Evolutionary conservation across 495 filamentous ascomycete species (phyloP).

Genomic region (Copromyces sp.): DNA sequence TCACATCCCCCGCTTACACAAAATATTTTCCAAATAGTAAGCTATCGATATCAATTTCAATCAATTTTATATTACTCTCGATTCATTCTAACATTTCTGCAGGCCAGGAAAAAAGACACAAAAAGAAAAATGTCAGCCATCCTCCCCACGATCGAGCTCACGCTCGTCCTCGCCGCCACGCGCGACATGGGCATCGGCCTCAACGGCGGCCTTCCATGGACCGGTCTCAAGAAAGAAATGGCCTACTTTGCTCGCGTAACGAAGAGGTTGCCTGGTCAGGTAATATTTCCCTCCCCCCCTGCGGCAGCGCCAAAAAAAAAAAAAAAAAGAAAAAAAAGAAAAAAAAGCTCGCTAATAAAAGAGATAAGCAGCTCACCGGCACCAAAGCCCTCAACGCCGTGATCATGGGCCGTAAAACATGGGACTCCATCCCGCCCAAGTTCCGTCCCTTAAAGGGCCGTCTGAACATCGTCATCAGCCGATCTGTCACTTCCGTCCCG

Average conservation of each 20-base stretch:
- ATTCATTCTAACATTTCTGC: neutral
- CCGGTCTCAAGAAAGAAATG: conserved; percentile 78
- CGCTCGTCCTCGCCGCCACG: conserved; percentile 68
- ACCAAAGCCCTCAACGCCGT: conserved; percentile 55
- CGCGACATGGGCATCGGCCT: conserved; percentile 77
- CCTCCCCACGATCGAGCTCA: conserved; percentile 45
- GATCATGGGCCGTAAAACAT: conserved; percentile 96
- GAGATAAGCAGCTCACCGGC: neutral
- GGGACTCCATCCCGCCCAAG: conserved; percentile 66
- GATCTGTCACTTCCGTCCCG: conserved; percentile 19
- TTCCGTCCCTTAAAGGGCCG: conserved; percentile 73
- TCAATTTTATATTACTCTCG: neutral
- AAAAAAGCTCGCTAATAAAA: no score
- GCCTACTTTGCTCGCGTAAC: conserved; percentile 88
- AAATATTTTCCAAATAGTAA: neutral
- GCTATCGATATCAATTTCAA: neutral
- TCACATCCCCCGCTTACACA: neutral
- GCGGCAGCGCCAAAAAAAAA: neutral
- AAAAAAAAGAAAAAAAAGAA: no score
- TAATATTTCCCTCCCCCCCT: neutral
- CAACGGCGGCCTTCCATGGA: conserved; percentile 78
- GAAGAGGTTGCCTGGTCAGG: conserved; percentile 42
- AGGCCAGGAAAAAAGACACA: neutral
- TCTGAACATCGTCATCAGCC: conserved; percentile 67
- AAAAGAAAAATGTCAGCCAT: conserved; percentile 4